A percentile compares a stretch with the other conserved stretches of the same genome.
Evolutionary conservation across 345 rosid species (phyloP).

Genomic region (Nephelium lappaceum): DNA sequence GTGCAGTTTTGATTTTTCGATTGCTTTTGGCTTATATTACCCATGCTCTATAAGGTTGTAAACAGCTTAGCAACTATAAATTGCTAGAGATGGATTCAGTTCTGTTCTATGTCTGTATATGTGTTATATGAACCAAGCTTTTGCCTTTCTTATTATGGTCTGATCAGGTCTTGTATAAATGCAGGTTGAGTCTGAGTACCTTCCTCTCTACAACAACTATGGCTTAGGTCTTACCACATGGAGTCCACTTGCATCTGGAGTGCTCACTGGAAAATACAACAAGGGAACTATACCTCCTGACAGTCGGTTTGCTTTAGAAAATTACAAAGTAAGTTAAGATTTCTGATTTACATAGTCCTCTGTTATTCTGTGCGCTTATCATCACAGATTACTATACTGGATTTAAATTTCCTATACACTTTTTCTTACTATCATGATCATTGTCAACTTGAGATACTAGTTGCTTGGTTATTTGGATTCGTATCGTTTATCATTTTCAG

Average conservation of each 20-base stretch:
- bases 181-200: conserved; percentile 92
- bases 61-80: background rate
- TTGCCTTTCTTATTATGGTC: background rate
- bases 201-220: conserved; percentile 79
- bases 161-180: conserved; percentile 19
- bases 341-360: background rate
- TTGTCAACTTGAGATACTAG: background rate
- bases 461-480: background rate
- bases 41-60: conserved; percentile 5
- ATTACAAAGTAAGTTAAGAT: conserved; percentile 59
- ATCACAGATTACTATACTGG: background rate
- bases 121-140: background rate
- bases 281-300: conserved; percentile 86
- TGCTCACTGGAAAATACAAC: conserved; percentile 94
- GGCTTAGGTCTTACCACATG: conserved; percentile 96
- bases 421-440: background rate
- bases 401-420: background rate
- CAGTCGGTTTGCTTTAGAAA: conserved; percentile 94
- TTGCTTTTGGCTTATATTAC: background rate
- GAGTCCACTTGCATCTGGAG: conserved; percentile 99
- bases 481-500: background rate
- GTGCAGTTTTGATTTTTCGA: background rate
- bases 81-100: conserved; percentile 1
- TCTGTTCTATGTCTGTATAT: background rate
- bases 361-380: background rate